Evolutionary conservation across 2,329 filamentous ascomycete genomes (phyloP), one percentile per base, ranked within the genome.

Genomic region (Claviceps paspali): DNA sequence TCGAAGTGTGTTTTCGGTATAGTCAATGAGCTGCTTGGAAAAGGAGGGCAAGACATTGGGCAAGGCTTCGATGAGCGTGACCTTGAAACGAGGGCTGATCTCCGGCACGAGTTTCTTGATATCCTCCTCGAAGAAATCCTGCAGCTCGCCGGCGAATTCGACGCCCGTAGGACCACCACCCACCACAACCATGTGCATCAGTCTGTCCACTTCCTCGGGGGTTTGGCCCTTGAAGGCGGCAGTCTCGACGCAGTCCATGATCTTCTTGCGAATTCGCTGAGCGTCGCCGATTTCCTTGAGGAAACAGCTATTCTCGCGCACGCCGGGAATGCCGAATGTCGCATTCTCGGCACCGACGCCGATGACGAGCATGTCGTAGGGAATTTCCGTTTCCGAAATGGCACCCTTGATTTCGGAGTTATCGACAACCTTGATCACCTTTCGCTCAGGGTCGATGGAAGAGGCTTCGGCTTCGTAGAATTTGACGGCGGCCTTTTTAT

Each of bases 241-340:
- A 26, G 88, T 95, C 67, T 98, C 91, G 50, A 94, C 87, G 60
- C 91, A 98, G 67, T 98, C 91, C 91, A 98, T 98, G 63, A 98
- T 95, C 63, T 85, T 86, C 71, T 88, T 95, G 55, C 91, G 85
- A 57, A 98, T 98, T 54, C 76, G 75, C 64, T 98, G 91, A 40
- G 91, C 91, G 59, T 98, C 92, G 47, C 73, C 77, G 55, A 98
- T 94, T 66, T 98, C 92, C 73, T 98, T 98, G 57, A 98, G 65
- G 74, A 98, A 98, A 67, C 87, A 94, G 50, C 84, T 88, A 69
- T 98, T 67, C 64, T 98, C 91, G 49, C 77, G 79, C 39, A 98
- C 91, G 60, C 91, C 91, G 38, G 85, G 86, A 52, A 98, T 96
- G 51, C 87, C 91, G 56, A 98, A 98, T 41, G 91, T 98, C 38